phyloP scores from a whole-genome alignment of 108 stramenopile species.

The Skeletonema costatum region DNA sequence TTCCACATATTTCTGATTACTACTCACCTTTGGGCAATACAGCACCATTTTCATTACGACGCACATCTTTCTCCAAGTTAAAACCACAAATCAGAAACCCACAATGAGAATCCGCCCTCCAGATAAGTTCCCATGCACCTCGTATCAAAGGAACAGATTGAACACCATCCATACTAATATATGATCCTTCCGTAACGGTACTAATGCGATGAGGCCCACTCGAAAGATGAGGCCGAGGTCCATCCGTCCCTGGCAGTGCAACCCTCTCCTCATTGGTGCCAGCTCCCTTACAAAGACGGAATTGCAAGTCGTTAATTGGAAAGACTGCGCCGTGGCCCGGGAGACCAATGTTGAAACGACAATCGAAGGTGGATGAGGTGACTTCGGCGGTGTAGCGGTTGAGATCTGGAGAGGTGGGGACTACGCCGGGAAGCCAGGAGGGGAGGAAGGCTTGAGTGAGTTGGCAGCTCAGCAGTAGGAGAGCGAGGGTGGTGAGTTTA shows the following conservation, averaged over 20 bases:
- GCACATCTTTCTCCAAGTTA: not conserved
- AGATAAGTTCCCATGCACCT: not conserved
- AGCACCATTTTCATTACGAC: not conserved
- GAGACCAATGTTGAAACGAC: not conserved
- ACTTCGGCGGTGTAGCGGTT: not conserved
- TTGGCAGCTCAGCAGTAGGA: not conserved
- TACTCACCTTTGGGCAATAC: not conserved
- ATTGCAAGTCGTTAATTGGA: slow-evolving; percentile 1
- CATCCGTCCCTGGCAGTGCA: not conserved
- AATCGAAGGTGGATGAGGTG: not conserved
- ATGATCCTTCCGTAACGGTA: not conserved
- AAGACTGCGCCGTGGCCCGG: not conserved
- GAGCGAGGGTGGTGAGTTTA: not conserved
- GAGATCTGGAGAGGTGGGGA: not conserved
- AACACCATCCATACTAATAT: not conserved
- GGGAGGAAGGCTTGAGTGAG: not conserved
- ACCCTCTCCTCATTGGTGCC: not conserved
- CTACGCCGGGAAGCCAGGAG: not conserved
- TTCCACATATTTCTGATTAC: not conserved
- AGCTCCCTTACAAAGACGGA: not conserved
- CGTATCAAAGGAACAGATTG: not conserved
- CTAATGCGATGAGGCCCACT: not conserved
- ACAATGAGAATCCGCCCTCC: not conserved
- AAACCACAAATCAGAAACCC: not conserved
- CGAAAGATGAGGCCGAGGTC: not conserved